Percentiles rank a stretch among this genome's conserved stretches.
Evolutionary conservation across 1,139 yeast genomes (phyloP).

Genomic region (Saccharomyces hybrid): DNA sequence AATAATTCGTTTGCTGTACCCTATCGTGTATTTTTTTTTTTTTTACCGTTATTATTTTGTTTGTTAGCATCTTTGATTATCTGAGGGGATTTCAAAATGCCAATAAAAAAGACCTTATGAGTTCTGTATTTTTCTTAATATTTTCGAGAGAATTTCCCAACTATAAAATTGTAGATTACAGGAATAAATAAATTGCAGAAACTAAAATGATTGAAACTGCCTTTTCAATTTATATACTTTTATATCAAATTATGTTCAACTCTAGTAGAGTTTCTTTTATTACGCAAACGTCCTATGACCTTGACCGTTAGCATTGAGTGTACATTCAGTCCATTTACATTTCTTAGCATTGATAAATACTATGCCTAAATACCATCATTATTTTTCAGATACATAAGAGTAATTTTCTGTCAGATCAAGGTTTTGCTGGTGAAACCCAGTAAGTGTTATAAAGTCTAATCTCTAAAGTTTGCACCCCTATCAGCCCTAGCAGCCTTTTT

Average conservation of each 20-base stretch:
- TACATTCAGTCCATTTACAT: background rate
- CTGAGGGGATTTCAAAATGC: constrained; percentile 14
- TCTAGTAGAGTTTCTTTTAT: background rate
- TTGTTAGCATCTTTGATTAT: constrained; percentile 3
- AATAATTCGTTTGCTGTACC: no score
- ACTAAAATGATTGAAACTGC: background rate
- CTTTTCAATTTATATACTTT: background rate
- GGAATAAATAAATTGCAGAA: background rate
- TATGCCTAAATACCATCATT: background rate
- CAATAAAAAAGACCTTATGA: background rate
- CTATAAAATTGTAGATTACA: background rate
- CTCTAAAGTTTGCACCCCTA: constrained; percentile 29
- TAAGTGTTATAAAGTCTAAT: constrained; percentile 8
- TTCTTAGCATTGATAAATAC: background rate
- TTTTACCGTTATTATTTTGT: background rate
- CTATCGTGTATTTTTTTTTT: background rate
- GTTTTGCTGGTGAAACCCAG: no score
- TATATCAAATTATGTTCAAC: background rate
- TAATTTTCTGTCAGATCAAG: no score
- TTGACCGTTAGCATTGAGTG: no score
- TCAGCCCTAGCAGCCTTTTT: constrained; percentile 50
- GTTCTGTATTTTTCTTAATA: background rate
- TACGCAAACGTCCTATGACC: no score
- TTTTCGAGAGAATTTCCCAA: background rate
- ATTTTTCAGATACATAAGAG: background rate